Evolutionary conservation across 1,284 basidiomycete genomes (phyloP).

Genomic region (Puccinia triticina): DNA sequence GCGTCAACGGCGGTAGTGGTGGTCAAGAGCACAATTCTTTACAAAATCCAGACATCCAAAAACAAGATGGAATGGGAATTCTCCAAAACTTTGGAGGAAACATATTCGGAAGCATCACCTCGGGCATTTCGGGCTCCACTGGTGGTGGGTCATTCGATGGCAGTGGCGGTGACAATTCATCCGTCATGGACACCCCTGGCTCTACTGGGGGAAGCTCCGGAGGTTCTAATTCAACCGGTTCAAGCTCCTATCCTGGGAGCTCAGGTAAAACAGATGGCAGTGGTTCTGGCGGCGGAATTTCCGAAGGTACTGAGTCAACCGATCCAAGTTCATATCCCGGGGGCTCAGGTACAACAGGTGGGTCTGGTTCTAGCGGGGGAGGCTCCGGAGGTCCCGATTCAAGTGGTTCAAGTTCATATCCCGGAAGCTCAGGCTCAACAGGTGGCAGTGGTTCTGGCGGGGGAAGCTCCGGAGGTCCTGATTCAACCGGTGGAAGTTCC

Average conservation of each 20-base stretch:
- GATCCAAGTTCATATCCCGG: background rate
- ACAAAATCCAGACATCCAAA: constrained; percentile 10
- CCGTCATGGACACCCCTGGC: background rate
- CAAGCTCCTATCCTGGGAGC: background rate
- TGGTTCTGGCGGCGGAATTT: background rate
- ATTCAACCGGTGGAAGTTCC: background rate
- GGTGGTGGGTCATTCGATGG: background rate
- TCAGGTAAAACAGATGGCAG: background rate
- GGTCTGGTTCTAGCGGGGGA: background rate
- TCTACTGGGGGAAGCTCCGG: background rate
- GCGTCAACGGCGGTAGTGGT: constrained; percentile 40
- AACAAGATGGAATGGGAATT: constrained; percentile 36
- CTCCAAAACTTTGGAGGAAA: constrained; percentile 15
- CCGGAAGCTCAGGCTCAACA: background rate
- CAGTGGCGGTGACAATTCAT: background rate
- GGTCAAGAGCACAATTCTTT: background rate
- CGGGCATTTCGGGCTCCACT: background rate
- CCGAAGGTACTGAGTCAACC: background rate
- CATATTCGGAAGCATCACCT: background rate
- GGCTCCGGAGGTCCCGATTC: background rate
- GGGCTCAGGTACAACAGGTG: background rate
- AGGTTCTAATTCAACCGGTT: background rate
- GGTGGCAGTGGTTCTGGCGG: background rate
- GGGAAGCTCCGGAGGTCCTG: background rate
- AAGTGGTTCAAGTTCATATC: background rate